Percentiles rank a stretch among this genome's conserved stretches.
Conservation (phyloP, 352 stramenopile genomes). For the Salisapilia sapeloensis region DNA sequence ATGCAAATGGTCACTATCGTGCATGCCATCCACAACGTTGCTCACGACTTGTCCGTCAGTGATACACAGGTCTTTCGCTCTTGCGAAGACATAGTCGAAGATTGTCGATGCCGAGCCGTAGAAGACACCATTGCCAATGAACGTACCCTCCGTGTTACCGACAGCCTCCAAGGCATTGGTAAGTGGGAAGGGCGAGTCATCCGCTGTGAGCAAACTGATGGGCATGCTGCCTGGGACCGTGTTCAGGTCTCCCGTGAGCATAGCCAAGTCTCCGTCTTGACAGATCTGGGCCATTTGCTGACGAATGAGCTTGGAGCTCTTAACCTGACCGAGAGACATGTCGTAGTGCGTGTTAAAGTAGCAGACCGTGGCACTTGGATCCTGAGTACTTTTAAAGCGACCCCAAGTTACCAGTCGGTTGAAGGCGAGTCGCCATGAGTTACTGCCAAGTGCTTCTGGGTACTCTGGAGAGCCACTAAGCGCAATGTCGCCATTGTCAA, state of each 20-base stretch:
- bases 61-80: slow-evolving; percentile 2
- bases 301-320: slow-evolving; percentile 3
- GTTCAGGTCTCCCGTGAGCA: slow-evolving; percentile 10
- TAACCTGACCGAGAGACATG: too few species aligned
- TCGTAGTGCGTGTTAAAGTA: slow-evolving; percentile 11
- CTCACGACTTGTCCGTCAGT: slow-evolving; percentile 4
- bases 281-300: slow-evolving; percentile 5
- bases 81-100: slow-evolving; percentile 6
- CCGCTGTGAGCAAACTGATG: too few species aligned
- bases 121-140: slow-evolving; percentile 8
- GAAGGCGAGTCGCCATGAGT: slow-evolving; percentile 6
- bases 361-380: slow-evolving; percentile 5
- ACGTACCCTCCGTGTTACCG: slow-evolving; percentile 4
- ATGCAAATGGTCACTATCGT: too few species aligned
- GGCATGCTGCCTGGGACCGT: too few species aligned
- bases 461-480: not conserved
- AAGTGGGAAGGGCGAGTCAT: slow-evolving; percentile 3
- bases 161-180: slow-evolving; percentile 3
- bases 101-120: slow-evolving; percentile 2
- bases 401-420: slow-evolving; percentile 6
- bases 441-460: slow-evolving; percentile 3
- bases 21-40: slow-evolving; percentile 4
- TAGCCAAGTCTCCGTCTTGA: slow-evolving; percentile 4
- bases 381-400: slow-evolving; percentile 4
- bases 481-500: slow-evolving; percentile 1